Percentiles rank a stretch among this genome's conserved stretches.
phyloP scores from a whole-genome alignment of 83 land plant genomes.

The Diphasiastrum complanatum region DNA sequence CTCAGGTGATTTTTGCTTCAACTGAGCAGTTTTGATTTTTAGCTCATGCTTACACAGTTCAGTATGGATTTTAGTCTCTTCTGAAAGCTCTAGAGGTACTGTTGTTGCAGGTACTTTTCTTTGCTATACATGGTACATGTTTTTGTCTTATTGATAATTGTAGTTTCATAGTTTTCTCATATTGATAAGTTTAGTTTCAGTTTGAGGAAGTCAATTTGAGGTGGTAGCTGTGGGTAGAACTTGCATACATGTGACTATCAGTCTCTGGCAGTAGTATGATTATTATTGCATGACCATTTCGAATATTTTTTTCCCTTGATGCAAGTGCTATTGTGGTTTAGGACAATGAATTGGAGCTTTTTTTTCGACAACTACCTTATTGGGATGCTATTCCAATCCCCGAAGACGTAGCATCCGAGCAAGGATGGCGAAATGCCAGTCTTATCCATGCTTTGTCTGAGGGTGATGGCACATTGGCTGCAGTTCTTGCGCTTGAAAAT shows the following conservation, averaged over 20 bases:
- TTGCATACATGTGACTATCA: too few species aligned
- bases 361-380: conserved; percentile 16
- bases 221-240: too few species aligned
- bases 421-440: conserved; percentile 42
- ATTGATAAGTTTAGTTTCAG: too few species aligned
- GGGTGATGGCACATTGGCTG: conserved; percentile 29
- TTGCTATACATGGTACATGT: neutral
- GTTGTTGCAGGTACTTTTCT: too few species aligned
- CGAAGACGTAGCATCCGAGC: conserved; percentile 34
- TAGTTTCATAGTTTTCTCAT: neutral
- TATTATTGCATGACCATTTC: too few species aligned
- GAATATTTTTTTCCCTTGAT: too few species aligned
- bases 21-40: too few species aligned
- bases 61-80: too few species aligned
- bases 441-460: conserved; percentile 27
- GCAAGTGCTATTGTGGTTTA: conserved; percentile 13
- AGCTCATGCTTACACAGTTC: too few species aligned
- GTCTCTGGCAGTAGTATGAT: too few species aligned
- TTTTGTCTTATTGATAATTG: neutral
- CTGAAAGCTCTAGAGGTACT: too few species aligned
- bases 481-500: conserved; percentile 16
- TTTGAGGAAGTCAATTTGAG: too few species aligned
- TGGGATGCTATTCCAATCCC: conserved; percentile 31
- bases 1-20: conserved; percentile 22
- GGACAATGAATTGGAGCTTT: conserved; percentile 28